phyloP scores from a whole-genome alignment of 2,329 filamentous ascomycete species.

The Neofusicoccum sp. region DNA sequence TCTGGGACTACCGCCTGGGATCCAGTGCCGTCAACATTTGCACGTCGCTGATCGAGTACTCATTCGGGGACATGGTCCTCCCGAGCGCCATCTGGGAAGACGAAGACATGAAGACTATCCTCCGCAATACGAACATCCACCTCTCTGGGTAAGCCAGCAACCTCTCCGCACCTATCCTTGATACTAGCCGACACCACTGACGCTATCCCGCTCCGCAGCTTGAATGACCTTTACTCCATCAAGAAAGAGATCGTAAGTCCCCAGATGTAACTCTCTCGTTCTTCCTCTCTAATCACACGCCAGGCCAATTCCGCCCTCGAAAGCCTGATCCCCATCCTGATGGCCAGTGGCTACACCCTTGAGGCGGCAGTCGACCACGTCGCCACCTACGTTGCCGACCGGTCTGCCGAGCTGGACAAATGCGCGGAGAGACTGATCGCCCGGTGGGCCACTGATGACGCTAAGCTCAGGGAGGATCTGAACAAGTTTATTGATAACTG shows the following conservation, averaged over 20 bases:
- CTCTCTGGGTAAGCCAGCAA: background rate
- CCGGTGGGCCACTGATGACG: background rate
- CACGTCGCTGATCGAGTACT: constrained; percentile 2
- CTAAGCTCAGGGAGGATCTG: background rate
- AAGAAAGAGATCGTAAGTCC: constrained; percentile 9
- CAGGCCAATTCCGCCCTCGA: background rate
- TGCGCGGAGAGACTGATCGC: background rate
- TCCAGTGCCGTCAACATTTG: constrained; percentile 8
- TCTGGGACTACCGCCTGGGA: constrained; percentile 13
- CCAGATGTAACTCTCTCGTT: background rate
- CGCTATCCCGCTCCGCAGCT: too few relatives aligned
- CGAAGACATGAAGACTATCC: background rate
- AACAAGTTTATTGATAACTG: background rate
- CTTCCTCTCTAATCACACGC: background rate
- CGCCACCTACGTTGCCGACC: background rate
- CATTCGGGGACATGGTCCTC: background rate
- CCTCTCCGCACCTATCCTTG: too few relatives aligned
- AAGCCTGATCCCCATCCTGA: constrained; percentile 1
- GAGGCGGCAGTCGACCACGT: background rate
- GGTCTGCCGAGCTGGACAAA: background rate
- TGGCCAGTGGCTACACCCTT: background rate
- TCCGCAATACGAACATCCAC: constrained; percentile 8
- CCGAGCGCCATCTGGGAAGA: background rate
- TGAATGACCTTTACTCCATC: constrained; percentile 13
- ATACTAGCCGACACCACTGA: too few relatives aligned